Evolutionary conservation across 106 monocot species (phyloP).

Genomic region (Allium fistulosum): DNA sequence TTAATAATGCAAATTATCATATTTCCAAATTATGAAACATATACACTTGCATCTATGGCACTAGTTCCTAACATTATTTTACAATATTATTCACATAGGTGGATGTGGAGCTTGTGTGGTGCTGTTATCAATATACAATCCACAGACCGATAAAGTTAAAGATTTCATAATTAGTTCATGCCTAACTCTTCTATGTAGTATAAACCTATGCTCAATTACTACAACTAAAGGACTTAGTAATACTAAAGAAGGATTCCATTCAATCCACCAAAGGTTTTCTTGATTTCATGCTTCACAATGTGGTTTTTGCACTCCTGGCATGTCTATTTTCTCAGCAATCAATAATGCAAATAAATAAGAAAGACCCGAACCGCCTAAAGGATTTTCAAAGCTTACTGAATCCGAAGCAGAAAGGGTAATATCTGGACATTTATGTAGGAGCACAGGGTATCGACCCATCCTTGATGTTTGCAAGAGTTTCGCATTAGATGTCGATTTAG

Average conservation of each 20-base stretch:
- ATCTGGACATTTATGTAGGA: conserved; percentile 9
- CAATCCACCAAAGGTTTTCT: conserved; percentile 59
- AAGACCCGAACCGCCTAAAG: not conserved
- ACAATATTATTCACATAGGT: conserved; percentile 26
- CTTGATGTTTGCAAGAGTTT: not conserved
- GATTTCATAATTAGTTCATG: conserved; percentile 17
- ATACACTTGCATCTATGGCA: no score
- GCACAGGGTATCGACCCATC: conserved; percentile 12
- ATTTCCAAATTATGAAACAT: no score
- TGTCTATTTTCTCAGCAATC: conserved; percentile 18
- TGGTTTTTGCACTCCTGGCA: conserved; percentile 89
- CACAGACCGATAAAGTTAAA: conserved; percentile 24
- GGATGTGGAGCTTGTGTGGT: conserved; percentile 93
- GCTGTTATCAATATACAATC: conserved; percentile 54
- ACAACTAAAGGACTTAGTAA: no score
- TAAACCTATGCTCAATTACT: conserved; percentile 29
- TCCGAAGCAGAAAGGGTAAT: conserved; percentile 13
- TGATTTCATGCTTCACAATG: conserved; percentile 93
- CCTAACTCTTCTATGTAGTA: conserved; percentile 58
- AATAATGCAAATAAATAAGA: conserved; percentile 38
- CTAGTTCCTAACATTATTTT: no score
- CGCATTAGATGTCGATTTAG: conserved; percentile 11
- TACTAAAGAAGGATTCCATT: not conserved
- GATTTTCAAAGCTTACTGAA: not conserved
- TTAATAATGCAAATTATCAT: no score